Conservation (phyloP, 805 yeast genomes). For the Candida tibetensis region DNA sequence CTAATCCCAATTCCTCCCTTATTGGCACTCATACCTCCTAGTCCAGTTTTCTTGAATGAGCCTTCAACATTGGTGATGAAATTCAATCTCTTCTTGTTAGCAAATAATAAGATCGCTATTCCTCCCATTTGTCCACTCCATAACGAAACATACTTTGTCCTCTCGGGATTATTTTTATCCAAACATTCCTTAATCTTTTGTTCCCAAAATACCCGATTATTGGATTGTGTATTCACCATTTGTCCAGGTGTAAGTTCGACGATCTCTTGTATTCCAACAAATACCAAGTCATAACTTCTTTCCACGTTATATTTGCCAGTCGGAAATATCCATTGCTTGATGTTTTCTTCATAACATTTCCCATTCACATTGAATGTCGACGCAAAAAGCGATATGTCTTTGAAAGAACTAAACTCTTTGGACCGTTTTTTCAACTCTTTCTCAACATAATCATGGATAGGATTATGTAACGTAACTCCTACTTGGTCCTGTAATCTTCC, state of each 20-base stretch:
- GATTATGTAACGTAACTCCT: conserved; percentile 45
- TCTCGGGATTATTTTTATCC: conserved; percentile 34
- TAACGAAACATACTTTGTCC: conserved; percentile 51
- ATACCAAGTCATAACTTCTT: conserved; percentile 63
- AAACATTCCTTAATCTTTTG: conserved; percentile 49
- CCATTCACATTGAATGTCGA: conserved; percentile 59
- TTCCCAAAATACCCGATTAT: conserved; percentile 64
- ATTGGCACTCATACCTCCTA: conserved; percentile 84
- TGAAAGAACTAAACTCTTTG: conserved; percentile 37
- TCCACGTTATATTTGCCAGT: conserved; percentile 22
- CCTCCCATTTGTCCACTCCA: conserved; percentile 89
- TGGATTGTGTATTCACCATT: conserved; percentile 74
- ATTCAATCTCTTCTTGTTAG: conserved; percentile 49
- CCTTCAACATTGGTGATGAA: conserved; percentile 64
- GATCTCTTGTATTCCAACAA: conserved; percentile 86
- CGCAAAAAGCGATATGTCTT: conserved; percentile 43
- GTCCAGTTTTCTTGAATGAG: conserved; percentile 82
- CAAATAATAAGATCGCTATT: conserved; percentile 65
- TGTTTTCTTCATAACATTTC: conserved; percentile 38
- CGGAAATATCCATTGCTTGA: conserved; percentile 48
- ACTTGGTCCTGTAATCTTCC: conserved; percentile 49
- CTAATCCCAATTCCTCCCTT: conserved; percentile 80
- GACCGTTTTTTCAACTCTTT: conserved; percentile 39
- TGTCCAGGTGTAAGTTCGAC: conserved; percentile 79
- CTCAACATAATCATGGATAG: conserved; percentile 52